phyloP scores from a whole-genome alignment of 1,284 basidiomycete genomes.

The Leccinum glutinopallens region DNA sequence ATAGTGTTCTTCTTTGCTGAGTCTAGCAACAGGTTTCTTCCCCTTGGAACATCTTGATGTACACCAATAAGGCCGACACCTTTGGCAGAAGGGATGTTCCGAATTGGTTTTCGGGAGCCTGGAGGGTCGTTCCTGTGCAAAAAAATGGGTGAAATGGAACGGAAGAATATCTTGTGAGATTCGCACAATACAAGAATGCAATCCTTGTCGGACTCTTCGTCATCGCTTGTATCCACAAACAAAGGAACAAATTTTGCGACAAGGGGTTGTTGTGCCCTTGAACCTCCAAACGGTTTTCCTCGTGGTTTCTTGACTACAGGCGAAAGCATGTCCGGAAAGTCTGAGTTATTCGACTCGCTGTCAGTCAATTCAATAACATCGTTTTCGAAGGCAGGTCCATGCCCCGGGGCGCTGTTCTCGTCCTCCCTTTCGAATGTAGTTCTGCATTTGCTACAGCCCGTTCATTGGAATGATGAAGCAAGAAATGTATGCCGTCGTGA shows the following conservation, averaged over 20 bases:
- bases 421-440: constrained; percentile 3
- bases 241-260: constrained; percentile 26
- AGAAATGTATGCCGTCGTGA: not conserved
- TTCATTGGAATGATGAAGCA: constrained; percentile 1
- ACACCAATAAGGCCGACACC: constrained; percentile 11
- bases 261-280: constrained; percentile 15
- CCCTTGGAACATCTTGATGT: constrained; percentile 10
- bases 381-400: not conserved
- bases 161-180: not conserved
- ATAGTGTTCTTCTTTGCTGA: constrained; percentile 17
- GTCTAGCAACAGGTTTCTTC: constrained; percentile 10
- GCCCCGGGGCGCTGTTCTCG: not conserved
- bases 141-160: constrained; percentile 1
- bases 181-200: constrained; percentile 52
- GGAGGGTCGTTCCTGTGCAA: constrained; percentile 45
- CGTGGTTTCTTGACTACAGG: constrained; percentile 25
- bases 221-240: constrained; percentile 34
- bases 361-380: constrained; percentile 38
- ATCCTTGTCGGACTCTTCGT: constrained; percentile 41
- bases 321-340: constrained; percentile 30
- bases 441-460: constrained; percentile 11
- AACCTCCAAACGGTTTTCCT: constrained; percentile 6
- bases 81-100: constrained; percentile 21
- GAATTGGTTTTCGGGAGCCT: constrained; percentile 47
- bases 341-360: constrained; percentile 29